These are phyloP conservation scores for Rhynchospora tenuis DNA, from an alignment of 176 grass and related monocot genomes.

Conservation along the genomic window DNA sequence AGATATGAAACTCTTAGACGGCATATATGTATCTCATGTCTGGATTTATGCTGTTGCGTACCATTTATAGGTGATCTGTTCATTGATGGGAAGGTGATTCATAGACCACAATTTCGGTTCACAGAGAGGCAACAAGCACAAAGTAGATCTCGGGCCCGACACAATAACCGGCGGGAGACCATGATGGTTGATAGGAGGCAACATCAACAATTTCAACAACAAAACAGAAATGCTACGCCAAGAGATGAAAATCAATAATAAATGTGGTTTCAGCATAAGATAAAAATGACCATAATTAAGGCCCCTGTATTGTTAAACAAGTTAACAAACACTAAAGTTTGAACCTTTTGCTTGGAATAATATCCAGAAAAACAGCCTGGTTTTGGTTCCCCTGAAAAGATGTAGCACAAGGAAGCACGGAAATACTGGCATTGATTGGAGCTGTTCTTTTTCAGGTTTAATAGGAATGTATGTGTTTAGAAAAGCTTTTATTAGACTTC, in stretches of 20 bases:
- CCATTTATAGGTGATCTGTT: constrained; percentile 66
- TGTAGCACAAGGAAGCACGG: neutral
- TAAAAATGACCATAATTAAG: neutral
- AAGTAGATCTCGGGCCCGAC: constrained; percentile 53
- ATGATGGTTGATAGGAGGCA: constrained; percentile 55
- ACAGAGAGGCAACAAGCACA: constrained; percentile 76
- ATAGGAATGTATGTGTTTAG: neutral
- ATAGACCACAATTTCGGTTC: constrained; percentile 60
- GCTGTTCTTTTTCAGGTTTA: neutral
- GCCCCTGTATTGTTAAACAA: neutral
- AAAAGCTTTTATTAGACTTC: neutral
- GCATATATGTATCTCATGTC: neutral
- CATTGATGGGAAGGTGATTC: constrained; percentile 79
- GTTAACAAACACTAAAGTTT: neutral
- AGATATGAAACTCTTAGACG: neutral
- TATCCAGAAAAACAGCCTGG: neutral
- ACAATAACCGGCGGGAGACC: constrained; percentile 55
- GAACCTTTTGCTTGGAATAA: neutral
- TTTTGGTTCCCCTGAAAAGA: neutral
- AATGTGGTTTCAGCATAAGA: neutral
- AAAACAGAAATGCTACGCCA: neutral
- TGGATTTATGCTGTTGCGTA: constrained; percentile 17
- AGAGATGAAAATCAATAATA: neutral
- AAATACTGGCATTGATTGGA: neutral
- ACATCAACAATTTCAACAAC: neutral